Evolutionary conservation across 805 yeast species (phyloP), one percentile per base, ranked within the genome.

Genomic region (Schwanniomyces occidentalis): DNA sequence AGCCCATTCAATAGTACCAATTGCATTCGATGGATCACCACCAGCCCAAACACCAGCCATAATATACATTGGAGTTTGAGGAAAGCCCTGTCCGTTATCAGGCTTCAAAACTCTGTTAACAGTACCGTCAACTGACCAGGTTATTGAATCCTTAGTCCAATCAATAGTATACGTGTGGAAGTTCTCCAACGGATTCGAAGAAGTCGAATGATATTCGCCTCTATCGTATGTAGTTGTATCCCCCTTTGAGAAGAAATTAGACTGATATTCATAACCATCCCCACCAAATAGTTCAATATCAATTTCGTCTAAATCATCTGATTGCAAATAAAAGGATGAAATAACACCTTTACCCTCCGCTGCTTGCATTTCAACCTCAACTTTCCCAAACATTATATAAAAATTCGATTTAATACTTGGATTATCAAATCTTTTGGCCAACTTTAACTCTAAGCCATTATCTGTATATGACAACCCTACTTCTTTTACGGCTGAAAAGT

Each of bases 251-350:
- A 87, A 89, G 58, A 61, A 90, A 56, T 85, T 85, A 16, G 89
- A 71, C 62, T 86, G 95, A 48, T 84, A 78, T 54, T 86, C 82
- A 26, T 76, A 70, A 16, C 69, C 68, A 54, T 89, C 95, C 30
- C 85, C 80, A 13, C 96, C 96, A 28, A 85, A 69, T 81, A 93
- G 84, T 59, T 90, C 96, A 31, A 85, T 53, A 62, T 90, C 97
- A 30, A 90, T 79, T 62, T 90, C 97, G 61, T 90, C 97, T 44
- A 82, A 67, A 51, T 84, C 95, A 56, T 90, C 96, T 27, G 75
- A 65, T 54, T 87, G 95, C 35, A 89, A 69, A 45, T 82, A 86
- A 46, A 89, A 78, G 2, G 93, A 81, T 0, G 96, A 83, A 9
- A 88, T 78, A 25, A 90, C 72, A 42, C 96, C 96, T 13, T 59